Evolutionary conservation across 106 monocot genomes (phyloP), one percentile per base, ranked within the genome.

Genomic region (Ottelia alismoides): DNA sequence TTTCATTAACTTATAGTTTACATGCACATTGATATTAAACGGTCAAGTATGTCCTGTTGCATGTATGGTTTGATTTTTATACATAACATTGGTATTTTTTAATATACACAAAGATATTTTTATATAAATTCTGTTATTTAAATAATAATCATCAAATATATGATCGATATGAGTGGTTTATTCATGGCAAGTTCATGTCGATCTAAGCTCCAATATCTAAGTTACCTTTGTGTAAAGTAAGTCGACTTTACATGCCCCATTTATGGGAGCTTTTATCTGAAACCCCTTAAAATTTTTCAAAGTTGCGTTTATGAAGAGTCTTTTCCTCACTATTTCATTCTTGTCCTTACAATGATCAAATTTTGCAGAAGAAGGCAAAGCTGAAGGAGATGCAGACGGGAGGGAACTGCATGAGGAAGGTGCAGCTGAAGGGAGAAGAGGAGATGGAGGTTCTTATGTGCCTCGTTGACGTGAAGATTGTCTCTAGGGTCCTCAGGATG

Each of bases 371-470:
- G 69, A 87, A 87, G 45, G 18, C 52, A 51, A 83, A 66, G 76
- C 63, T 96, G 22, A 82, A 85, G 31, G 96, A 89, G 14, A 70
- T 96, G 4, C 58, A 61, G 47, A 65, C 60, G 65, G 32, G 60
- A 2, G 19, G 69, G 4, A 72, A 62, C 10, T 94, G 76, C 51
- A 11, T 73, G 14, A 74, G 51, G 56, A 78, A 55, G 68, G 75
- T 62, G 52, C 84, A 64, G 71, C 40, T 72, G 20, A 69, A 70
- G 47, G 64, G 57, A 44, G 66, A 76, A 28, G 89, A 85, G 52
- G 89, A 82, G 67, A 82, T 82, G 85, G 81, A 85, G 57, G 67
- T 72, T 25, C 32, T 82, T 47, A 82, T 96, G 96, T 81, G 72
- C 1, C 55, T 89, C 20, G 82, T 96, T 71, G 96, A 96, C 72